Conservation (phyloP, 2,329 filamentous ascomycete genomes). For the Apiospora arundinis region DNA sequence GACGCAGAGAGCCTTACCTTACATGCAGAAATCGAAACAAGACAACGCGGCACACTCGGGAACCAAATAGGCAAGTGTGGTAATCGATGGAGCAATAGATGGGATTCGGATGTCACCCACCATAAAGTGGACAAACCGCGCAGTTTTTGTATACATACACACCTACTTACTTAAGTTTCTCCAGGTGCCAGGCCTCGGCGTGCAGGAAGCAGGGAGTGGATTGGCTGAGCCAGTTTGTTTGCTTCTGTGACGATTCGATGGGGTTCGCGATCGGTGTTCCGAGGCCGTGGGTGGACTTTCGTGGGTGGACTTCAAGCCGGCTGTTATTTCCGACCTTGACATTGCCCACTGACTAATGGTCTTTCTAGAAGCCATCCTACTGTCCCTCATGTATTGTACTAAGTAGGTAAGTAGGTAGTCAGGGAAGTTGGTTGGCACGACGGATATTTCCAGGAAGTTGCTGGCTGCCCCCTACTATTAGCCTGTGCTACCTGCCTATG, state of each 20-base stretch:
- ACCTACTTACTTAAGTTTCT: background rate
- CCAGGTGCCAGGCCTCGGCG: background rate
- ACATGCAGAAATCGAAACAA: background rate
- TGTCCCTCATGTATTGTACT: too few relatives aligned
- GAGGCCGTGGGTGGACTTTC: slow-evolving; percentile 6
- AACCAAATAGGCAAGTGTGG: background rate
- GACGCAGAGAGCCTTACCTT: slow-evolving; percentile 11
- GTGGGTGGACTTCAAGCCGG: background rate
- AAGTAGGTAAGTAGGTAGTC: background rate
- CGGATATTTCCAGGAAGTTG: background rate
- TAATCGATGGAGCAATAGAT: background rate
- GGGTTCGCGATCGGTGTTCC: slow-evolving; percentile 16
- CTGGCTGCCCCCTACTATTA: background rate
- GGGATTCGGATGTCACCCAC: background rate
- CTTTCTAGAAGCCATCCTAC: background rate
- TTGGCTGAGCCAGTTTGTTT: background rate
- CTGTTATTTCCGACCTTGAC: background rate
- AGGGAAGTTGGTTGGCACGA: background rate
- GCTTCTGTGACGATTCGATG: slow-evolving; percentile 8
- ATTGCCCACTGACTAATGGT: background rate
- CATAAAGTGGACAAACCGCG: background rate
- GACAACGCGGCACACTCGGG: background rate
- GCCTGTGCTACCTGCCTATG: too few relatives aligned
- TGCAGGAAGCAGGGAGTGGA: background rate
- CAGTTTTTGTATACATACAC: too few relatives aligned